These are phyloP conservation scores for Boehmeria nivea DNA, from an alignment of 306 rosid genomes.

Conservation along the genomic window DNA sequence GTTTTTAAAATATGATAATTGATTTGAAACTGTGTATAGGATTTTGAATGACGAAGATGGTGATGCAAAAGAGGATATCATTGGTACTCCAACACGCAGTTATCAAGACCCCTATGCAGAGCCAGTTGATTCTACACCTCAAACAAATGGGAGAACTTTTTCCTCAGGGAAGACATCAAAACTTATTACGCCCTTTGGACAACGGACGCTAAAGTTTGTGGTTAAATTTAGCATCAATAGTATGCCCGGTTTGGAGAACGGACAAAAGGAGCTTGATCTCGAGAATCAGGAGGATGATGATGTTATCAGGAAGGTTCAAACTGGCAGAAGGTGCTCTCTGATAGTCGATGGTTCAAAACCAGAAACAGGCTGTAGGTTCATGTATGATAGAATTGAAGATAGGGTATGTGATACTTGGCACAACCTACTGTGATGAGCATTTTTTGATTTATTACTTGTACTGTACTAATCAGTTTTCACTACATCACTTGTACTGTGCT, in stretches of 20 bases:
- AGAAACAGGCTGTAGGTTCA: conserved; percentile 67
- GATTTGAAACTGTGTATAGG: conserved; percentile 36
- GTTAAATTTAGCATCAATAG: conserved; percentile 55
- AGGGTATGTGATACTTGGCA: conserved; percentile 47
- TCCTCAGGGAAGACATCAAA: conserved; percentile 58
- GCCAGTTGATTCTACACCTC: conserved; percentile 46
- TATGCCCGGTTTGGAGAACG: conserved; percentile 33
- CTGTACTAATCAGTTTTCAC: conserved; percentile 12
- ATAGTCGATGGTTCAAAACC: conserved; percentile 59
- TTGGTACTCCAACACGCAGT: conserved; percentile 53
- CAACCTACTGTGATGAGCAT: conserved; percentile 5
- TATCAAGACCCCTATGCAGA: conserved; percentile 34
- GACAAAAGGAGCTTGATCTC: conserved; percentile 30
- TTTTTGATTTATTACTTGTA: conserved; percentile 17
- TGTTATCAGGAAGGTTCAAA: conserved; percentile 55
- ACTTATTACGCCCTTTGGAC: conserved; percentile 68
- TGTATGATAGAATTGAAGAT: conserved; percentile 73
- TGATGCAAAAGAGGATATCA: conserved; percentile 43
- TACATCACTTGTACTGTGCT: conserved; percentile 17
- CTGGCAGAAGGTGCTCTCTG: conserved; percentile 64
- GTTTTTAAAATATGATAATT: conserved; percentile 4
- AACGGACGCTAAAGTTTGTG: conserved; percentile 55
- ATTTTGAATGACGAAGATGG: conserved; percentile 48
- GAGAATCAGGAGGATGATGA: conserved; percentile 48
- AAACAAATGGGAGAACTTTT: conserved; percentile 40